A percentile compares a stretch with the other conserved stretches of the same genome.
phyloP scores from a whole-genome alignment of 805 yeast genomes.

The Candida caryicola region DNA sequence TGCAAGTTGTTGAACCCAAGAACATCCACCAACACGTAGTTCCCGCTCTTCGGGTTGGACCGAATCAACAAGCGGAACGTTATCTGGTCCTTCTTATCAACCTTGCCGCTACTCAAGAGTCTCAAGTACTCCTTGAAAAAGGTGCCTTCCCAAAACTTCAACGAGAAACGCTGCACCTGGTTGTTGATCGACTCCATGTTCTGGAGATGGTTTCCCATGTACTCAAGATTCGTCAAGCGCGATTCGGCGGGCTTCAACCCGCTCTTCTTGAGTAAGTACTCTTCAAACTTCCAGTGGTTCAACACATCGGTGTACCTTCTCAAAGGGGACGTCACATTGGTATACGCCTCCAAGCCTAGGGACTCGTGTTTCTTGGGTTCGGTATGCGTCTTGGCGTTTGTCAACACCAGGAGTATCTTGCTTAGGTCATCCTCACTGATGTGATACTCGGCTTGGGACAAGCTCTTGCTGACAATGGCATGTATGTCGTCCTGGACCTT shows the following conservation, averaged over 20 bases:
- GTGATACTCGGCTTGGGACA: slow-evolving; percentile 7
- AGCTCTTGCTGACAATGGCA: slow-evolving; percentile 16
- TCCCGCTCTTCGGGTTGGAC: slow-evolving; percentile 24
- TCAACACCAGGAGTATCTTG: slow-evolving; percentile 44
- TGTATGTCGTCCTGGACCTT: slow-evolving; percentile 24
- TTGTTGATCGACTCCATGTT: slow-evolving; percentile 27
- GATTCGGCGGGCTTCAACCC: not conserved
- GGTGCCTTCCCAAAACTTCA: slow-evolving; percentile 37
- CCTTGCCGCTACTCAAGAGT: slow-evolving; percentile 13
- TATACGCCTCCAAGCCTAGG: slow-evolving; percentile 60
- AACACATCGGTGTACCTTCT: slow-evolving; percentile 35
- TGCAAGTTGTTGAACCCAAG: slow-evolving; percentile 23
- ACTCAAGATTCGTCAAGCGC: slow-evolving; percentile 10
- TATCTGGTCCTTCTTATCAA: slow-evolving; percentile 15
- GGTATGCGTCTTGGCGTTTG: slow-evolving; percentile 51
- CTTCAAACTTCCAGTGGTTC: slow-evolving; percentile 63
- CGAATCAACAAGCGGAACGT: slow-evolving; percentile 23
- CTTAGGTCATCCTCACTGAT: slow-evolving; percentile 40
- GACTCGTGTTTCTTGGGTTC: slow-evolving; percentile 53
- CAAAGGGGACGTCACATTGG: slow-evolving; percentile 63
- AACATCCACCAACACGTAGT: slow-evolving; percentile 23
- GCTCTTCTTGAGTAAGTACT: slow-evolving; percentile 4
- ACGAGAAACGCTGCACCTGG: slow-evolving; percentile 22
- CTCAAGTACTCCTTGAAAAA: slow-evolving; percentile 29
- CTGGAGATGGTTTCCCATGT: slow-evolving; percentile 29